Evolutionary conservation across 2,329 filamentous ascomycete species (phyloP), one percentile per base, ranked within the genome.

Genomic region (Phialophora chinensis): DNA sequence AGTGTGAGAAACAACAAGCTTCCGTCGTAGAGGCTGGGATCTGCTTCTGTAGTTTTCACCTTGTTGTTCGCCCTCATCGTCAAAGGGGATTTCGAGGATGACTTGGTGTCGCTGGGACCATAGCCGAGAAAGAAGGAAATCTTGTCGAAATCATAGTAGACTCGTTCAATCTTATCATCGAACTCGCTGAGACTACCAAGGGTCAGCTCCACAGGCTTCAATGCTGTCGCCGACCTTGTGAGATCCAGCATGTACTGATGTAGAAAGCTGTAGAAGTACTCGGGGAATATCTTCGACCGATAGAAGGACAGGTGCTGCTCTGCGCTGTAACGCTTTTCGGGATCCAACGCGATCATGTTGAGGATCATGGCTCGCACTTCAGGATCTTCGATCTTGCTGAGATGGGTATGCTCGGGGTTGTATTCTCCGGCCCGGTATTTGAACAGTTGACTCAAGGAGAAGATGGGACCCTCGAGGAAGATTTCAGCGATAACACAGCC

Each of bases 231-330:
- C 0, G 93, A 91, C 76, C 98, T 93, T 3, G 95, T 98, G 69
- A 99, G 91, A 62, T 96, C 86, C 72, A 92, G 91, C 92, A 99
- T 97, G 76, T 99, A 97, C 74, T 97, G 93, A 76, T 99, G 95
- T 35, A 99, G 83, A 75, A 99, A 98, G 75, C 88, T 96, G 82
- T 97, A 98, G 74, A 99, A 99, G 79, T 99, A 99, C 65, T 91
- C 88, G 0, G 95, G 96, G 70, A 99, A 99, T 3, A 94, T 92
- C 75, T 94, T 97, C 55, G 87, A 87, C 74, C 92, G 91, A 88
- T 92, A 98, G 74, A 97, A 94, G 25, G 93, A 90, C 10, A 99
- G 83, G 72, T 97, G 98, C 74, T 98, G 92, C 65, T 97, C 93
- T 1, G 95, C 94, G 20, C 92, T 93, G 77, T 96, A 96, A 71